Base-by-base conservation (phyloP, 2,329 filamentous ascomycete species). In the Neocatenulostroma microsporum region DNA sequence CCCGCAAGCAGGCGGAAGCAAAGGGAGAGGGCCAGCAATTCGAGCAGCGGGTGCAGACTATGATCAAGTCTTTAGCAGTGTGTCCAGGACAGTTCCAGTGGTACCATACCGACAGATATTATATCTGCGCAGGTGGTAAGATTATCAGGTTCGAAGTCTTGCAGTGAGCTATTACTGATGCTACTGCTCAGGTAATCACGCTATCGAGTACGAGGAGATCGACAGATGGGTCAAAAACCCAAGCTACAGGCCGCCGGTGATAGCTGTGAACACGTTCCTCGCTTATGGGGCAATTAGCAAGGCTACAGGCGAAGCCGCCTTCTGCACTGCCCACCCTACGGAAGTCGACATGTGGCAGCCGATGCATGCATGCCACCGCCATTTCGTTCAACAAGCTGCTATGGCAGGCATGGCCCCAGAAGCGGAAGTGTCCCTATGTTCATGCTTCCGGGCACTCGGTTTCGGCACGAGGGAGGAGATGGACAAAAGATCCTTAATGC, bases 101-200 rank as follows among this genome's bases (percentile, higher is more conserved):
- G 32, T 34, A 34, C 32, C 20, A 6, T 4, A 24, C 8, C n/a
- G 8, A 9, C 5, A n/a, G n/a, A n/a, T 20, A 21, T 13, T 34
- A 34, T 21, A 4, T 34, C 7, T 34, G 32, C 14, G 32, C 32
- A 8, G 32, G 32, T 11, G 21, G n/a, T n/a, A n/a, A n/a, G n/a
- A n/a, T n/a, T n/a, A n/a, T n/a, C n/a, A n/a, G n/a, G n/a, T n/a
- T n/a, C n/a, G n/a, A n/a, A n/a, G n/a, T n/a, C n/a, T n/a, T n/a
- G n/a, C n/a, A n/a, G n/a, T n/a, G n/a, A n/a, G n/a, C n/a, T n/a
- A n/a, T n/a, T n/a, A n/a, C n/a, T n/a, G n/a, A n/a, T n/a, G n/a
- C n/a, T n/a, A n/a, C n/a, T n/a, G n/a, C n/a, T n/a, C n/a, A n/a
- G n/a, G 32, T 17, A 34, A 14, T 11, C 32, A 34, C 21, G 3